Evolutionary conservation across 257 asterid species (phyloP), one percentile per base, ranked within the genome.

Genomic region (Primulina eburnea): DNA sequence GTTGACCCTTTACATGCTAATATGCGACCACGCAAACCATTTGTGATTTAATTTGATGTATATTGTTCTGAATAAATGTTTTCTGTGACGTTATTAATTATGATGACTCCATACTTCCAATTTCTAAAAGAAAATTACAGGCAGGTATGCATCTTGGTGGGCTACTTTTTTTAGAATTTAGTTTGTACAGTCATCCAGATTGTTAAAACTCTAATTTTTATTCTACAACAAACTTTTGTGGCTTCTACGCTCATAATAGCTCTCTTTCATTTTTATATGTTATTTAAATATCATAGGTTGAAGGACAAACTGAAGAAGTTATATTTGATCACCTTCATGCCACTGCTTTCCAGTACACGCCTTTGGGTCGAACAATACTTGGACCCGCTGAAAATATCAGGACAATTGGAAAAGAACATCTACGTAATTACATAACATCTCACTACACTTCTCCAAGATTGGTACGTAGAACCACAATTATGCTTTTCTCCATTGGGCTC

Each of bases 291-390:
- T 64, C 81, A 60, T 76, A 92, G 96, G 94, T 92, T 1, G 98
- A 89, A 86, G 82, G 87, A 50, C 95, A 89, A 70, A 81, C 85
- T 8, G 94, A 88, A 77, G 98, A 92, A 77, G 96, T 92, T 68
- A 85, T 92, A 72, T 92, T 92, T 68, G 98, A 92, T 75, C 98
- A 92, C 65, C 75, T 92, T 33, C 98, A 92, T 76, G 87, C 96
- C 59, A 87, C 96, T 80, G 98, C 98, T 64, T 92, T 87, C 86
- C 98, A 89, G 80, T 81, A 87, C 69, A 75, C 96, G 0, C 93
- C 98, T 56, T 80, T 92, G 62, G 96, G 95, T 37, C 81, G 96
- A 83, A 88, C 95, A 63, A 89, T 92, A 40, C 95, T 92, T 12
- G 98, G 98, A 43, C 92, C 96, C 73, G 95, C 96, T 68, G 81